These are phyloP conservation scores for Gardenia jasminoides DNA, from an alignment of 257 asterid species.

Conservation along the genomic window DNA sequence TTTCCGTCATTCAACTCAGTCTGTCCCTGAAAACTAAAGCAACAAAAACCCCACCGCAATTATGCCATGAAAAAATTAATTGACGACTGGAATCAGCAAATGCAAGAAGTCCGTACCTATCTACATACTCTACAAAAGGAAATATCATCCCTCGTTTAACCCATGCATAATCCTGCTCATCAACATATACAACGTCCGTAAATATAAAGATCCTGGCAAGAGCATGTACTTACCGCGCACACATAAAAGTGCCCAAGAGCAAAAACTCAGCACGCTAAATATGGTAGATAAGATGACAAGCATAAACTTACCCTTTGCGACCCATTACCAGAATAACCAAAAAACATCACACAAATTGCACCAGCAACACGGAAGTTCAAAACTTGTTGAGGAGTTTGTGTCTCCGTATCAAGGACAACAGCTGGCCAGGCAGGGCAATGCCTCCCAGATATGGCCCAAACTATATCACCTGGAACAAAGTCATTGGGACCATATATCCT, in stretches of 20 bases:
- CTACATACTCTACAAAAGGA: constrained; percentile 87
- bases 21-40: constrained; percentile 93
- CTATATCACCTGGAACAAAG: constrained; percentile 72
- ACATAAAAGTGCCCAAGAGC: not conserved
- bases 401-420: constrained; percentile 75
- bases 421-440: constrained; percentile 96
- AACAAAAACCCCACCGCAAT: constrained; percentile 31
- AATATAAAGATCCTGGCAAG: constrained; percentile 18
- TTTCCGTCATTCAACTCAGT: constrained; percentile 71
- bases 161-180: constrained; percentile 95
- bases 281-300: not conserved
- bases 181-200: constrained; percentile 28
- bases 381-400: constrained; percentile 84
- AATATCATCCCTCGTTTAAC: constrained; percentile 77
- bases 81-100: constrained; percentile 9
- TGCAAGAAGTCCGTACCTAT: constrained; percentile 55
- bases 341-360: constrained; percentile 92
- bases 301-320: constrained; percentile 76
- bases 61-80: constrained; percentile 21
- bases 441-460: constrained; percentile 92
- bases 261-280: not conserved
- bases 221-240: too few species aligned
- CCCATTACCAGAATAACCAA: constrained; percentile 96
- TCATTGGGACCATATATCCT: constrained; percentile 41
- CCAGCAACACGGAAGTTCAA: constrained; percentile 57